phyloP scores from a whole-genome alignment of 495 filamentous ascomycete species.

The Lasiosphaeris hirsuta region DNA sequence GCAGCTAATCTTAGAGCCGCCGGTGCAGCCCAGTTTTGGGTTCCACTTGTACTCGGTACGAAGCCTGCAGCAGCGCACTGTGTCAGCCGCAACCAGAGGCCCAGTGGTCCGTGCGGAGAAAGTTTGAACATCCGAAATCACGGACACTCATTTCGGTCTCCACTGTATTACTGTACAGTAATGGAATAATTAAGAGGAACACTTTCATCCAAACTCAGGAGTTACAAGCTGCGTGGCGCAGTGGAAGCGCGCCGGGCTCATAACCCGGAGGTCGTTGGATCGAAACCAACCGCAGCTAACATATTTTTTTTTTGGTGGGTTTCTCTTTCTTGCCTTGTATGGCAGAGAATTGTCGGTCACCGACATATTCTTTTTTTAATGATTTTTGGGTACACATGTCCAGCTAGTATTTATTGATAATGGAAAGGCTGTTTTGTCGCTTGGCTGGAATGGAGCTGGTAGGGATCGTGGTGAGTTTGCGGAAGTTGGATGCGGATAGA shows the following conservation, averaged over 20 bases:
- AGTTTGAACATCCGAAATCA: slow-evolving; percentile 3
- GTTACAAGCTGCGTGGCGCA: slow-evolving; percentile 24
- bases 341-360: too few relatives aligned
- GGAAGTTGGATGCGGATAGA: too few relatives aligned
- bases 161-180: too few relatives aligned
- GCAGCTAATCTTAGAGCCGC: too few relatives aligned
- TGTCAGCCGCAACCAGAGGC: neutral
- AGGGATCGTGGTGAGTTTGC: too few relatives aligned
- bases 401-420: too few relatives aligned
- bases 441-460: too few relatives aligned
- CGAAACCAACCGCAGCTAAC: slow-evolving; percentile 27
- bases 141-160: slow-evolving; percentile 6
- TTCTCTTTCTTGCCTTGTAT: too few relatives aligned
- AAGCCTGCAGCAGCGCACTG: slow-evolving; percentile 1
- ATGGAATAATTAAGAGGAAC: neutral
- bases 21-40: slow-evolving; percentile 4
- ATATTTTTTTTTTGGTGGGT: neutral
- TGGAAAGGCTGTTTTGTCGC: too few relatives aligned
- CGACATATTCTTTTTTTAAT: too few relatives aligned
- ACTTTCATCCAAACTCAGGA: neutral
- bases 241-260: slow-evolving; percentile 31
- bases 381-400: too few relatives aligned
- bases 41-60: slow-evolving; percentile 4
- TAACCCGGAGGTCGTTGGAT: slow-evolving; percentile 33
- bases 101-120: neutral